Evolutionary conservation across 768 basidiomycete genomes (phyloP).

Genomic region (Suillus occidentalis): DNA sequence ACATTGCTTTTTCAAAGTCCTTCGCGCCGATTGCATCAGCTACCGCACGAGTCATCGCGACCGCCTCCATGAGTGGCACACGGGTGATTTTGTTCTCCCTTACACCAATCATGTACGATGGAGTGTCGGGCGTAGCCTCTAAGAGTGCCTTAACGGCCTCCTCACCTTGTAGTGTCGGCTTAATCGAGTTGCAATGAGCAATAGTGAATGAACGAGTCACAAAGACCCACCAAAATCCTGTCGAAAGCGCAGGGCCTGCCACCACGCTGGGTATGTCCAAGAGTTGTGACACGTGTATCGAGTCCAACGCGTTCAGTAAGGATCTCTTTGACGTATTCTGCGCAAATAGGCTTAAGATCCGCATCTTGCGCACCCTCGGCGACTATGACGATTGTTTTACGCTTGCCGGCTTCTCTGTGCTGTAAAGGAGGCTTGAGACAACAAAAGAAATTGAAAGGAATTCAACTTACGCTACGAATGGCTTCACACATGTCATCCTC

Average conservation of each 20-base stretch:
- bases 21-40: slow-evolving; percentile 76
- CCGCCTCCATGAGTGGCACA: slow-evolving; percentile 91
- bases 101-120: slow-evolving; percentile 97
- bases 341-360: slow-evolving; percentile 86
- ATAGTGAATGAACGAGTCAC: neutral
- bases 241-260: slow-evolving; percentile 93
- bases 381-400: slow-evolving; percentile 97
- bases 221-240: slow-evolving; percentile 72
- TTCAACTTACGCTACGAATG: slow-evolving; percentile 65
- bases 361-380: slow-evolving; percentile 94
- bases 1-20: slow-evolving; percentile 87
- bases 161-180: slow-evolving; percentile 96
- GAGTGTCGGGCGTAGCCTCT: slow-evolving; percentile 82
- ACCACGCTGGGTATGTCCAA: slow-evolving; percentile 96
- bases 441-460: neutral
- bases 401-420: slow-evolving; percentile 91
- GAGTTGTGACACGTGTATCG: slow-evolving; percentile 94
- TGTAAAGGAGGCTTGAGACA: slow-evolving; percentile 30
- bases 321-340: slow-evolving; percentile 89
- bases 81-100: slow-evolving; percentile 94
- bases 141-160: slow-evolving; percentile 90
- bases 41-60: slow-evolving; percentile 86
- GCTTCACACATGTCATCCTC: slow-evolving; percentile 88
- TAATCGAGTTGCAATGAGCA: slow-evolving; percentile 6
- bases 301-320: slow-evolving; percentile 84